Evolutionary conservation across 768 basidiomycete species (phyloP).

Genomic region (Suillus weaverae): DNA sequence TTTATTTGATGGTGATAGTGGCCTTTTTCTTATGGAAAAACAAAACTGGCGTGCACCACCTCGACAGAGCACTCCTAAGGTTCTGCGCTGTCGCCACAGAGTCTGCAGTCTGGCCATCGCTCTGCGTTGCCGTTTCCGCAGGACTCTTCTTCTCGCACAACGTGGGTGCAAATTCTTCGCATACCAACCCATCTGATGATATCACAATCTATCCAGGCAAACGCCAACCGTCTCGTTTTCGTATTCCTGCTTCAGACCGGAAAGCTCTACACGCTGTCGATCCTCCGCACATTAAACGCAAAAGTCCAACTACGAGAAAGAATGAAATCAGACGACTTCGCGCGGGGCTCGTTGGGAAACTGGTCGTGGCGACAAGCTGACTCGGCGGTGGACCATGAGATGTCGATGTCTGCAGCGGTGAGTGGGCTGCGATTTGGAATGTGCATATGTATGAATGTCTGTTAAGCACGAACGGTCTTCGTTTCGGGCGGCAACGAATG

Average conservation of each 20-base stretch:
- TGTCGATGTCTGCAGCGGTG: not conserved
- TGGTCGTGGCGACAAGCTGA: conserved; percentile 35
- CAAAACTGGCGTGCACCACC: conserved; percentile 29
- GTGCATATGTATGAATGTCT: not conserved
- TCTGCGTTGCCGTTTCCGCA: conserved; percentile 33
- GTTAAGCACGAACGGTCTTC: not conserved
- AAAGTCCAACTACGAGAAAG: conserved; percentile 27
- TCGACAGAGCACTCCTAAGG: conserved; percentile 40
- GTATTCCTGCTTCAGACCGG: conserved; percentile 52
- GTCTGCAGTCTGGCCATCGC: conserved; percentile 36
- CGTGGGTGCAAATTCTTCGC: conserved; percentile 25
- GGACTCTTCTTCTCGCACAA: conserved; percentile 31
- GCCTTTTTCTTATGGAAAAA: conserved; percentile 42
- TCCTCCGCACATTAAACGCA: conserved; percentile 31
- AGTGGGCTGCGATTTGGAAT: not conserved
- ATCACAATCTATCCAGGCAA: conserved; percentile 7
- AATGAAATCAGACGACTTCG: conserved; percentile 42
- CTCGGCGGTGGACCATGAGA: not conserved
- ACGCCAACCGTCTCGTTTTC: conserved; percentile 42
- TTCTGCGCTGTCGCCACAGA: conserved; percentile 42
- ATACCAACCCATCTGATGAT: not conserved
- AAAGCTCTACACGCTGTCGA: conserved; percentile 41
- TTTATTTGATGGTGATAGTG: conserved; percentile 28
- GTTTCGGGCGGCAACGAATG: not conserved
- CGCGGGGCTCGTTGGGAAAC: conserved; percentile 40